These are phyloP conservation scores for Sugiyamaella floridensis DNA, from an alignment of 805 yeast species.

Conservation along the genomic window DNA sequence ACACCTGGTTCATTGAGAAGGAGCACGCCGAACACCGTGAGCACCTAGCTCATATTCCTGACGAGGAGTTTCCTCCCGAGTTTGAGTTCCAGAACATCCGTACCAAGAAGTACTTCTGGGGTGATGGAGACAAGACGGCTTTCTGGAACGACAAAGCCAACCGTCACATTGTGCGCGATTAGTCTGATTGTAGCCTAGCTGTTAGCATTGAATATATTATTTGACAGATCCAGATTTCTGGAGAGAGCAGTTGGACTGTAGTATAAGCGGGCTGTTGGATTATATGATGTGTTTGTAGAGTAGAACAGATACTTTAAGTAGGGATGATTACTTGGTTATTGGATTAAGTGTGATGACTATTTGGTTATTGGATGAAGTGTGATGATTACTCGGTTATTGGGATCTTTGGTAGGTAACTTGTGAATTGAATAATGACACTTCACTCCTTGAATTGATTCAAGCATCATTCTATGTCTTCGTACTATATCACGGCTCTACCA, in stretches of 20 bases:
- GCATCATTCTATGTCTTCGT: no score
- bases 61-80: conserved; percentile 88
- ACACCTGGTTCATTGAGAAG: conserved; percentile 73
- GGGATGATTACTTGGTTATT: neutral
- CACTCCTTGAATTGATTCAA: neutral
- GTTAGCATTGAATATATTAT: neutral
- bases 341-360: neutral
- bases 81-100: conserved; percentile 90
- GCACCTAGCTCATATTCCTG: conserved; percentile 53
- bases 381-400: no score
- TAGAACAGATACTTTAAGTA: neutral
- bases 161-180: conserved; percentile 50
- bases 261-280: no score
- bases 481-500: no score
- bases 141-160: conserved; percentile 94
- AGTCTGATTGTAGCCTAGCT: neutral
- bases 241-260: no score
- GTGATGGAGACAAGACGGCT: conserved; percentile 94
- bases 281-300: no score
- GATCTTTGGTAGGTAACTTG: no score
- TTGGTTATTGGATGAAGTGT: no score
- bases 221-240: neutral
- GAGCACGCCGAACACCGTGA: conserved; percentile 82
- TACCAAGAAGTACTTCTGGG: conserved; percentile 90
- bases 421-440: no score